Base-by-base conservation (phyloP, 345 rosid species). In the Eucalyptus victrix region DNA sequence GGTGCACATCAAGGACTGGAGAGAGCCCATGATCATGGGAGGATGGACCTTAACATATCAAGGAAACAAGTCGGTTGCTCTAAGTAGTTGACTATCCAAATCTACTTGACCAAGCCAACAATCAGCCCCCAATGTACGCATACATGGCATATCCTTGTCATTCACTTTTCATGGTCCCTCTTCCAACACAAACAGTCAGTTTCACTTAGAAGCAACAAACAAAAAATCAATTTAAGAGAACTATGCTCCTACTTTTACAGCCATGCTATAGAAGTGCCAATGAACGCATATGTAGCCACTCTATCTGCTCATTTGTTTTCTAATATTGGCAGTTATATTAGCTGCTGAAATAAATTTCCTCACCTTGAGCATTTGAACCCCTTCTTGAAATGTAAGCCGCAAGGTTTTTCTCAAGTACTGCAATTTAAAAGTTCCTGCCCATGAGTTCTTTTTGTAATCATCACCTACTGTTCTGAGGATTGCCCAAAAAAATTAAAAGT, bases 361-460 rank as follows among this genome's bases (percentile, higher is more conserved):
- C 93, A 97, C 98, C 97, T 95, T 95, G 69, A 98, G 96, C 98
- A 98, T 97, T 92, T 96, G 95, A 91, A 98, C 62, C 83, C 98
- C 98, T 95, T 97, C 99, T 90, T 94, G 96, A 93, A 96, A 97
- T 34, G 94, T 94, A 88, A 98, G 92, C 30, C 96, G 91, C 90
- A 96, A 83, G 85, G 99, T 97, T 86, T 95, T 92, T 44, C 91
- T 93, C 89, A 94, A 90, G 91, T 95, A 97, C 99, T 97, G 94
- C 95, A 94, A 80, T 81, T 81, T 54, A 30, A 49, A 67, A 72
- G 28, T 53, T 60, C 26, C 49, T 17, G n/a, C 30, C 28, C 54
- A 49, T 44, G 50, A 60, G 49, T 65, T 51, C 40, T 19, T 26
- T n/a, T 50, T 40, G 19, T 86, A 53, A 86, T 87, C 45, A 42